These are phyloP conservation scores for Trichoderma arundinaceum DNA, from an alignment of 2,329 filamentous ascomycete genomes.

Conservation along the genomic window DNA sequence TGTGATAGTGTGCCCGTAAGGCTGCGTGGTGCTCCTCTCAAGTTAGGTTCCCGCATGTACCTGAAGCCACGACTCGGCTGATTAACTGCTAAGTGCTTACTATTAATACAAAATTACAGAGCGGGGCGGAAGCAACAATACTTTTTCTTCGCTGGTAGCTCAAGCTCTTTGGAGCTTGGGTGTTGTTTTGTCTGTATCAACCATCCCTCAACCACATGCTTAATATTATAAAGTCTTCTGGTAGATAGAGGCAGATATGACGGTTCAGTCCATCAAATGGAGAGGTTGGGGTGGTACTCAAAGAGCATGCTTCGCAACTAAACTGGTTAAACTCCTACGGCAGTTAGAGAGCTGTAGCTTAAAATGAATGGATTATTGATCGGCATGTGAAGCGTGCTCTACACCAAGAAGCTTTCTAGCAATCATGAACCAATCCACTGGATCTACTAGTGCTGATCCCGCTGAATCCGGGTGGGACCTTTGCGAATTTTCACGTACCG, in stretches of 20 bases:
- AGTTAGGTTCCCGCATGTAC: neutral
- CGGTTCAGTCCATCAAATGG: neutral
- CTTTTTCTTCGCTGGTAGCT: neutral
- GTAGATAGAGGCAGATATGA: too few species aligned
- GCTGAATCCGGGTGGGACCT: neutral
- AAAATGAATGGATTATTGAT: neutral
- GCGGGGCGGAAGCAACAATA: neutral
- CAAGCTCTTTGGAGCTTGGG: too few species aligned
- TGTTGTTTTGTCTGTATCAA: neutral
- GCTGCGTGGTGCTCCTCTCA: neutral
- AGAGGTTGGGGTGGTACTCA: too few species aligned
- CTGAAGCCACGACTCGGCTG: neutral
- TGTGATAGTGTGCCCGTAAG: neutral
- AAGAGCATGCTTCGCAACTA: neutral
- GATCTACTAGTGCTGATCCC: conserved; percentile 6
- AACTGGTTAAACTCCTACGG: neutral
- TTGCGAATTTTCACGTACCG: neutral
- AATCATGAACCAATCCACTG: neutral
- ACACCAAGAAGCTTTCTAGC: neutral
- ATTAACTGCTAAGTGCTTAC: neutral
- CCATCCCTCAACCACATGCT: neutral
- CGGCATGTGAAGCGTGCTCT: neutral
- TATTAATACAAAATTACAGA: neutral
- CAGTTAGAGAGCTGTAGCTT: neutral
- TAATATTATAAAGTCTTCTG: neutral